Conservation (phyloP, 2,329 filamentous ascomycete species). For the Trichocomaceae sp. region DNA sequence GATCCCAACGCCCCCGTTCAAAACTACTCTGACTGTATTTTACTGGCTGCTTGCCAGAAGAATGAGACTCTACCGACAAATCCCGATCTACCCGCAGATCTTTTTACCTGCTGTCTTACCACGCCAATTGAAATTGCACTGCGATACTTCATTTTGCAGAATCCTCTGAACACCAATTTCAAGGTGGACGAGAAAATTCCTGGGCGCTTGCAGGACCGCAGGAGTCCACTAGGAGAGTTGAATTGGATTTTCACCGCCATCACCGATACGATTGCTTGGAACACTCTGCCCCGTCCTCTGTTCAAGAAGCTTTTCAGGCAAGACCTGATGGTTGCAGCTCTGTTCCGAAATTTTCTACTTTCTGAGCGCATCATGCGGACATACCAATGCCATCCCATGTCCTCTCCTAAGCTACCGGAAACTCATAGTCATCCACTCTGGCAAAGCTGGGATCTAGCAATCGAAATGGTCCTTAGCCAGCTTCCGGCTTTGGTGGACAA, state of each 20-base stretch:
- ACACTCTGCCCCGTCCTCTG: slow-evolving; percentile 76
- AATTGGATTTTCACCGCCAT: slow-evolving; percentile 99
- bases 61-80: slow-evolving; percentile 94
- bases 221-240: slow-evolving; percentile 88
- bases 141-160: slow-evolving; percentile 92
- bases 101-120: slow-evolving; percentile 93
- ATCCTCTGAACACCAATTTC: slow-evolving; percentile 62
- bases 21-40: slow-evolving; percentile 77
- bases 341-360: slow-evolving; percentile 93
- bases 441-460: slow-evolving; percentile 95
- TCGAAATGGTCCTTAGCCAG: slow-evolving; percentile 89
- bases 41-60: slow-evolving; percentile 82
- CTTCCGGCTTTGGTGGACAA: slow-evolving; percentile 74
- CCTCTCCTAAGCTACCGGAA: slow-evolving; percentile 83
- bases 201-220: slow-evolving; percentile 81
- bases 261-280: slow-evolving; percentile 98
- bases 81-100: slow-evolving; percentile 81
- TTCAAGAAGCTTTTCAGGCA: slow-evolving; percentile 97
- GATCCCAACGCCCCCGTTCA: slow-evolving; percentile 62
- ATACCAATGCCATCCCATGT: slow-evolving; percentile 92
- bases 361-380: slow-evolving; percentile 93
- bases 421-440: slow-evolving; percentile 92
- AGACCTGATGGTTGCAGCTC: slow-evolving; percentile 95
- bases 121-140: slow-evolving; percentile 97
- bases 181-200: slow-evolving; percentile 79